phyloP scores from a whole-genome alignment of 495 filamentous ascomycete species.

The Podospora appendiculata region DNA sequence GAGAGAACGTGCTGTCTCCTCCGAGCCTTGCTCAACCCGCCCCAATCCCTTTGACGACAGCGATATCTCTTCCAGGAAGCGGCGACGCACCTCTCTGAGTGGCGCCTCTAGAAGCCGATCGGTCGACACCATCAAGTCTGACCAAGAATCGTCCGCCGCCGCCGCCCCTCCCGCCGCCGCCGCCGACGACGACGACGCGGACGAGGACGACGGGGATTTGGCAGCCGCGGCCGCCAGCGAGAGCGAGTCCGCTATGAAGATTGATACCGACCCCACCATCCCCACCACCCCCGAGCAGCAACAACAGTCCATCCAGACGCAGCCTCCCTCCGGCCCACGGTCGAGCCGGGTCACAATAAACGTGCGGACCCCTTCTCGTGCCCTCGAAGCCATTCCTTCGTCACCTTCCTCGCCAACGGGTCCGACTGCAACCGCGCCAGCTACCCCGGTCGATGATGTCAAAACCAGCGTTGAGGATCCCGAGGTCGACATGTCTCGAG shows the following conservation, averaged over 20 bases:
- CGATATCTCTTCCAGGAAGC: constrained; percentile 44
- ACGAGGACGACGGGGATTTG: constrained; percentile 7
- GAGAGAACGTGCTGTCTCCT: constrained; percentile 50
- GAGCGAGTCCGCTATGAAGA: constrained; percentile 31
- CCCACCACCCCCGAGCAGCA: constrained; percentile 31
- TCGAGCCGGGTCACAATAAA: constrained; percentile 49
- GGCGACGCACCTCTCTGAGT: constrained; percentile 38
- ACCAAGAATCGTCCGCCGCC: constrained; percentile 11
- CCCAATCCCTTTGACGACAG: constrained; percentile 49
- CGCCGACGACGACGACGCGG: background rate
- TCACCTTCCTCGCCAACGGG: constrained; percentile 38
- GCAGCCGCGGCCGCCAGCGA: constrained; percentile 6
- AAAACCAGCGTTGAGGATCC: constrained; percentile 34
- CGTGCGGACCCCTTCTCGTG: constrained; percentile 33
- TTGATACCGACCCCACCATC: constrained; percentile 29
- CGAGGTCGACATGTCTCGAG: constrained; percentile 28
- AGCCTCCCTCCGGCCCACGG: constrained; percentile 23
- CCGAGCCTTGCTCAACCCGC: constrained; percentile 51
- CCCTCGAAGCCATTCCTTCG: constrained; percentile 31
- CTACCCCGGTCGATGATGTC: constrained; percentile 17
- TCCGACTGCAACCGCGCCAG: constrained; percentile 8
- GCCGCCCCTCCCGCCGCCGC: background rate
- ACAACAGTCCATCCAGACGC: constrained; percentile 14
- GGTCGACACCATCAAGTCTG: constrained; percentile 27
- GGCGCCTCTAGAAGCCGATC: constrained; percentile 34